These are phyloP conservation scores for Acaromyces ingoldii DNA, from an alignment of 1,284 basidiomycete species.

Conservation along the genomic window DNA sequence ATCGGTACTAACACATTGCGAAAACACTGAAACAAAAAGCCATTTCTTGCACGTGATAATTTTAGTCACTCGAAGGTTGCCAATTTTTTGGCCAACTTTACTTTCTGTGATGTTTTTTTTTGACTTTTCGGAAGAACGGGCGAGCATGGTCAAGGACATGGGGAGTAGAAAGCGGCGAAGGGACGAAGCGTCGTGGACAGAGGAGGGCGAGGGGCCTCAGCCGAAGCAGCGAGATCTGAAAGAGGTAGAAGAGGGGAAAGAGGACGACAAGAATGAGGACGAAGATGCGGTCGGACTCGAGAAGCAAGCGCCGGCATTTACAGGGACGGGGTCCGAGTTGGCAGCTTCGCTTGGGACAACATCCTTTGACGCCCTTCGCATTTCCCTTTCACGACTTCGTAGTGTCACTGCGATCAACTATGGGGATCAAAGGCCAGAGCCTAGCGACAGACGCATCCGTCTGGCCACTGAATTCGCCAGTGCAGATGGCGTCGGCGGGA, in stretches of 20 bases:
- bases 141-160: too few species aligned
- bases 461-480: background rate
- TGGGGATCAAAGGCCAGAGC: background rate
- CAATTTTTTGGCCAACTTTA: too few species aligned
- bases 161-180: too few species aligned
- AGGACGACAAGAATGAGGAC: background rate
- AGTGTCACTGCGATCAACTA: background rate
- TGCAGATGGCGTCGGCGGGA: background rate
- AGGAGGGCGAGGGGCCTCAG: background rate
- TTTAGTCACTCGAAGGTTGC: too few species aligned
- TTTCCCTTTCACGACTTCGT: background rate
- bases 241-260: background rate
- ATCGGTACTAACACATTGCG: too few species aligned
- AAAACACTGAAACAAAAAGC: too few species aligned
- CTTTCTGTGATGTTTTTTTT: too few species aligned
- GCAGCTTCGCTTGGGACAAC: background rate
- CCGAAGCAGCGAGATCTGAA: background rate
- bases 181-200: too few species aligned
- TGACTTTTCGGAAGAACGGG: too few species aligned
- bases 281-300: background rate
- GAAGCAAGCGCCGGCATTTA: too few species aligned
- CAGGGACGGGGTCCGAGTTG: conserved; percentile 2
- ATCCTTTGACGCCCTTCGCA: background rate
- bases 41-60: too few species aligned
- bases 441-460: background rate